These are phyloP conservation scores for Saturnispora kantuleensis DNA, from an alignment of 805 yeast species.

Conservation along the genomic window DNA sequence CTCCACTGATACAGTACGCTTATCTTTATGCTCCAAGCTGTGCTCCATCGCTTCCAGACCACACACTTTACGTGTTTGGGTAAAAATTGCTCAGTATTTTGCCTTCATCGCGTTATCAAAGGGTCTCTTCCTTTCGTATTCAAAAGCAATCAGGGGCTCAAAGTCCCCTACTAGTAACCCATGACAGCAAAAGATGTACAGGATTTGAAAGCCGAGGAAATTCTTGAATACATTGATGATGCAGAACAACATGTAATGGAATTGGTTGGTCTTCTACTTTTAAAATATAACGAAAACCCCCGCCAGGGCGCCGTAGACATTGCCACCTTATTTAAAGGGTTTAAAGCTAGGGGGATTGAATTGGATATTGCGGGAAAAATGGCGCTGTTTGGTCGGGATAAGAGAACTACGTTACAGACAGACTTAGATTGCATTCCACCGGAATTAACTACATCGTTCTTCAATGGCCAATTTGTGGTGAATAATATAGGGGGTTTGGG, in stretches of 20 bases:
- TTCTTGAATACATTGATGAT: slow-evolving; percentile 6
- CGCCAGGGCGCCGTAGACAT: not conserved
- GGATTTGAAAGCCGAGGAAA: slow-evolving; percentile 1
- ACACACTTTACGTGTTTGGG: too few relatives aligned
- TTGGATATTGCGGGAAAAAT: slow-evolving; percentile 2
- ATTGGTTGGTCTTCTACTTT: slow-evolving; percentile 1
- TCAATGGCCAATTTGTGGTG: not conserved
- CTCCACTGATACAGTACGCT: too few relatives aligned
- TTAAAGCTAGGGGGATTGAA: slow-evolving; percentile 1
- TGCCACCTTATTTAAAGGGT: not conserved
- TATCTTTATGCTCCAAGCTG: too few relatives aligned
- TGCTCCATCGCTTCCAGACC: too few relatives aligned
- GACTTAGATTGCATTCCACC: slow-evolving; percentile 1
- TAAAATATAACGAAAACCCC: not conserved
- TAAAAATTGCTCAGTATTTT: too few relatives aligned
- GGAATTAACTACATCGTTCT: not conserved
- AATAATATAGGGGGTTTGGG: not conserved
- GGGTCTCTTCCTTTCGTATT: too few relatives aligned
- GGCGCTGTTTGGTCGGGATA: slow-evolving; percentile 3
- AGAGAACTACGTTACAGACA: not conserved
- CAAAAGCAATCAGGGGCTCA: not conserved
- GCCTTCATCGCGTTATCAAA: too few relatives aligned
- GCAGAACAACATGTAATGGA: slow-evolving; percentile 6
- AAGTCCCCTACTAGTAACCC: not conserved
- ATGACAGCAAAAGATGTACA: not conserved